Base-by-base conservation (phyloP, 148 eudicot species). In the Dysphania ambrosioides region DNA sequence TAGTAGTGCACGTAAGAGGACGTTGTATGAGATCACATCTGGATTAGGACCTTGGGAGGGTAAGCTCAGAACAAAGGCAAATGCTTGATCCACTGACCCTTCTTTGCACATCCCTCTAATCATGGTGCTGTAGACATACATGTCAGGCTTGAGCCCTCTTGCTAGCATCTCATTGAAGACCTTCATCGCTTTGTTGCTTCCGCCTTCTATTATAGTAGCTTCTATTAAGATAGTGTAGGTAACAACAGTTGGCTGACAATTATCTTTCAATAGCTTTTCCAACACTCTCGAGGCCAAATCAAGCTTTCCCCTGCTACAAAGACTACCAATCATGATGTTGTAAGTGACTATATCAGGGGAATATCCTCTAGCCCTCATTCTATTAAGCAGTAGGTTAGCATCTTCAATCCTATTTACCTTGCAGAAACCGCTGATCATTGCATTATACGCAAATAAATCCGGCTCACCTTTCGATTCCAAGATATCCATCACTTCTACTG, bases 321-420 rank as follows among this genome's bases (percentile, higher is more conserved):
- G 85, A 66, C 90, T 90, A 53, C 96, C 92, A 53, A 90, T 88
- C 89, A 90, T 79, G 59, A 88, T 90, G 35, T 90, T 90, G 66
- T 90, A 87, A 2, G 96, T 88, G 9, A 90, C 86, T n/a, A 84
- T 74, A 84, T 90, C 90, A 1, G 92, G 89, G 1, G 84, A 68
- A 80, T 79, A 87, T 15, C 92, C 92, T 69, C 79, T 72, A 44
- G 57, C 74, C 47, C 78, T 82, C 90, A 90, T 90, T 44, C 87
- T 77, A 49, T 79, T 71, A 78, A 90, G 79, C 76, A 88, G 80
- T 34, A 69, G 62, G 66, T 85, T 81, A 11, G 90, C 90, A 8
- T 83, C 68, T 34, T 87, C 92, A 49, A 88, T 79, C 10, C 72
- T 80, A 71, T 88, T 85, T 68, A 78, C 23, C 80, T 90, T 90